These are phyloP conservation scores for Musa balbisiana DNA, from an alignment of 202 grass and related monocot species.

Conservation along the genomic window DNA sequence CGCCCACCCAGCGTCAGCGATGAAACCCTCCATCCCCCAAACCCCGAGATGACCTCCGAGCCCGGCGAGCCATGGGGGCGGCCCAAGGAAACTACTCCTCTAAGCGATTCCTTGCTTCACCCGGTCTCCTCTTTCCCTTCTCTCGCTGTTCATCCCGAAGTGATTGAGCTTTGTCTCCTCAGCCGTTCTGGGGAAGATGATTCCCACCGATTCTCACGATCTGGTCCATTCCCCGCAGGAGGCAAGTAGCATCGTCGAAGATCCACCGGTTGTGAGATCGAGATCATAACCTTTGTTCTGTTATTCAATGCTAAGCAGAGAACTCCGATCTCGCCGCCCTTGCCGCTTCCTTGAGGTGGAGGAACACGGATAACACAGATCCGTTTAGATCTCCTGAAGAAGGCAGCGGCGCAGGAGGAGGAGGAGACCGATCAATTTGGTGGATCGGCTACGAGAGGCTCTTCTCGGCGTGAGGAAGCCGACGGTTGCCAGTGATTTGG, in stretches of 20 bases:
- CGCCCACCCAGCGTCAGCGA: background rate
- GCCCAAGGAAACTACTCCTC: background rate
- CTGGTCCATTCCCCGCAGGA: background rate
- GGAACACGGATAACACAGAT: background rate
- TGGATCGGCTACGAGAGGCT: conserved; percentile 6
- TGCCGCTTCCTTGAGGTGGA: background rate
- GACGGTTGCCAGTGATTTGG: background rate
- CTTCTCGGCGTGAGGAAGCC: background rate
- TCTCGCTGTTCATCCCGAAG: background rate
- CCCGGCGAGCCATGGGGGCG: background rate
- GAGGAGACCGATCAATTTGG: background rate
- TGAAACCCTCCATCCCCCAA: background rate
- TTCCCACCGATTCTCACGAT: background rate
- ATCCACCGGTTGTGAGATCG: background rate
- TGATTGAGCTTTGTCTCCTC: background rate
- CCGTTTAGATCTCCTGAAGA: background rate
- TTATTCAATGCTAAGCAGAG: no score
- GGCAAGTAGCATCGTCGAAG: background rate
- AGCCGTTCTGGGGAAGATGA: background rate
- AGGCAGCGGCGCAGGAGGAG: background rate
- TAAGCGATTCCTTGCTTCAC: background rate
- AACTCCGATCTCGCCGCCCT: background rate
- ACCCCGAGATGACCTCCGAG: background rate
- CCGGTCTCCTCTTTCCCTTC: background rate
- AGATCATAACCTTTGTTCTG: background rate